Base-by-base conservation (phyloP, 148 eudicot species). In the Cornus suecica region DNA sequence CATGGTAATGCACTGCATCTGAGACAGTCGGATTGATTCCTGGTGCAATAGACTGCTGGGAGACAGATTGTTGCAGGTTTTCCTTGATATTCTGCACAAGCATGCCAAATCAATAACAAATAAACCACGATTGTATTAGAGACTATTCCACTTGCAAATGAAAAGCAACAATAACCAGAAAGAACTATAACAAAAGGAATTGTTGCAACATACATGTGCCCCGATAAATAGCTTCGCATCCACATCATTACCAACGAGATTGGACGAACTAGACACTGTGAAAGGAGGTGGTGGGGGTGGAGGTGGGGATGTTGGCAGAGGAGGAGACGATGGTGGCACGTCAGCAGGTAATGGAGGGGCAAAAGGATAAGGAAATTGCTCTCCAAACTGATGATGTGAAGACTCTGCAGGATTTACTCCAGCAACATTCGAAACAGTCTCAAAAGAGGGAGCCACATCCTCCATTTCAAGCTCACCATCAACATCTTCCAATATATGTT, bases 381-480 rank as follows among this genome's bases (percentile, higher is more conserved):
- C 77, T 28, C 83, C 88, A 62, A 73, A 62, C 64, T 70, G 81
- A 70, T 74, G 82, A 60, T 87, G 83, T 72, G 86, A 45, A 69
- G 74, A 67, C 65, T 81, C 80, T 37, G 75, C 74, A 79, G 66
- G 31, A 64, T 66, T 74, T 31, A 77, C 45, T 37, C 54, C 80
- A 73, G 70, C 34, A 56, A 68, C 54, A 45, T 70, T 77, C 63
- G 45, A 78, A 64, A 81, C 89, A 66, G 52, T 76, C 26, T 86
- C 97, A 83, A 89, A 86, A 26, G 85, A 72, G 72, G 97, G 99
- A 66, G 97, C 86, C 70, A 91, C 91, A 91, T 95, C 99, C 81
- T 95, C 99, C 99, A 95, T 95, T 85, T 95, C 99, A 80, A 95
- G 97, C 81, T 95, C 99, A 62, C 99, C 99, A 78, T 95, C 99